Evolutionary conservation across 495 filamentous ascomycete species (phyloP), one percentile per base, ranked within the genome.

Genomic region (Oidiodendron maius): DNA sequence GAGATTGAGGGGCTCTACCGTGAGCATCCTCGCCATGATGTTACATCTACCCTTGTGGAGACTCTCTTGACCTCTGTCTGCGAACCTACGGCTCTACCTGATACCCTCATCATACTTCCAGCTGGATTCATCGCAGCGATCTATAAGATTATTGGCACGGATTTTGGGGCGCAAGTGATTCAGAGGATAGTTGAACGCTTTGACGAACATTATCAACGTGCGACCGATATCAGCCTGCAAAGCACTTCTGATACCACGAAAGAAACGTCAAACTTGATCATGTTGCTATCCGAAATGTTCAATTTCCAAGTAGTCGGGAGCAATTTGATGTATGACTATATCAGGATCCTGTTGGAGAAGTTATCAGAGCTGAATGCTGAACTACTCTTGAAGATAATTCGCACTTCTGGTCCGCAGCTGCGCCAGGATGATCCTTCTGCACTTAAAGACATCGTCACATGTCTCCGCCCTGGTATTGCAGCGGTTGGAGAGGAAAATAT

Each of bases 281-380:
- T 84, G 16, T 75, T 97, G 30, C 67, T 96, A n/a, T 80, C 88
- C 0, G 80, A 91, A 53, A 71, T 97, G 4, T 97, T 97, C 66
- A 91, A 83, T 51, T 93, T 98, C 61, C 87, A 95, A 52, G 74
- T 96, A 10, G 76, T 96, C 40, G 83, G 87, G 22, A 82, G 81
- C 52, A 83, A 81, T 28, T 67, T 97, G 20, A 74, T 96, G 10
- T 97, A 94, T 58, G 93, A 96, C 60, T 95, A 90, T 53, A 80
- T 96, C 54, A 83, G 84, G 20, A 56, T 86, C 3, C 90, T 93
- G 43, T 64, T 97, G 12, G 63, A 68, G 18, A 75, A 84, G 1
- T 74, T 96, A 12, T 88, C 85, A 0, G 93, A 97, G 61, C 66
- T 82, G n/a, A 95, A 95, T 60, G 90, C 91, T 0, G 94, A 98